Percentiles rank a stretch among this genome's conserved stretches.
Evolutionary conservation across 73 alveolate species (phyloP).

Genomic region (Paramecium octaurelia): DNA sequence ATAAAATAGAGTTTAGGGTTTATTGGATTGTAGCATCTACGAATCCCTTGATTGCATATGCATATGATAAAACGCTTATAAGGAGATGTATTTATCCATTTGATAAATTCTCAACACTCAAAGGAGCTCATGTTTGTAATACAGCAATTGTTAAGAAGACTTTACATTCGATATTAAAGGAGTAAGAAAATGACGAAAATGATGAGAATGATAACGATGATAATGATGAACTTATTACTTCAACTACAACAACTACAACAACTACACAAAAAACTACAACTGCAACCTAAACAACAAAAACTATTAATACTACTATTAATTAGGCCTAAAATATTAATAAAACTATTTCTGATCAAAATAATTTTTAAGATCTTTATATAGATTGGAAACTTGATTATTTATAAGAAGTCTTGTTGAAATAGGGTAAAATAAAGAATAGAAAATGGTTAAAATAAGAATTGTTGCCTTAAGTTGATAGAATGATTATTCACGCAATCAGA

Average conservation of each 20-base stretch:
- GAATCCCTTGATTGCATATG: constrained; percentile 48
- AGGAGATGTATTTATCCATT: constrained; percentile 40
- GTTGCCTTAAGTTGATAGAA: constrained; percentile 43
- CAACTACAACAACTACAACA: not conserved
- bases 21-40: constrained; percentile 50
- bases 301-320: not conserved
- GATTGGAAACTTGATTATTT: constrained; percentile 47
- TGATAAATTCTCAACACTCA: not conserved
- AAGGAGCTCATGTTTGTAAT: constrained; percentile 42
- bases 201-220: not conserved
- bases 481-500: constrained; percentile 19
- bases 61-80: constrained; percentile 32
- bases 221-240: not conserved
- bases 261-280: not conserved
- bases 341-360: not conserved
- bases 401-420: not conserved
- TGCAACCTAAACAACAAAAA: not conserved
- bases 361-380: not conserved
- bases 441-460: constrained; percentile 47
- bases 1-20: constrained; percentile 51
- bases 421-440: constrained; percentile 22
- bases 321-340: too few relatives aligned
- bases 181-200: not conserved
- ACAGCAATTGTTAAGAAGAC: constrained; percentile 34
- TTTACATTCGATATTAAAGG: not conserved